phyloP scores from a whole-genome alignment of 208 protist genomes.

The Crithidia bombi region DNA sequence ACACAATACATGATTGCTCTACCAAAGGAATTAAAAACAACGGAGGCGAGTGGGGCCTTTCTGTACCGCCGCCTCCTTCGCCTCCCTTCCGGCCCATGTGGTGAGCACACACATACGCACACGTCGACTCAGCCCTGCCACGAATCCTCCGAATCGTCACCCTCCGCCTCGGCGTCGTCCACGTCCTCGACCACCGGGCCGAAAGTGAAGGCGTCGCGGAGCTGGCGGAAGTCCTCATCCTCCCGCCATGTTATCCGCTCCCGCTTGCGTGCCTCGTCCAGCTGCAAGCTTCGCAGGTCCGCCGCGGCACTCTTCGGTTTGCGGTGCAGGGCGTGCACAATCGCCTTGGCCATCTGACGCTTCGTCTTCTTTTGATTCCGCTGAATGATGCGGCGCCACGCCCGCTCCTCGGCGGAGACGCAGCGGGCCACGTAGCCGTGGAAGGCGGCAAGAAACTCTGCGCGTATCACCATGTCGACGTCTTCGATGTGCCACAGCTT shows the following conservation, averaged over 20 bases:
- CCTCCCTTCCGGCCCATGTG: no score
- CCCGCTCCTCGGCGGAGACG: constrained; percentile 39
- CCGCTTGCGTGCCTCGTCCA: constrained; percentile 44
- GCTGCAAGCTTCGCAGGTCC: constrained; percentile 32
- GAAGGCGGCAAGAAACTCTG: constrained; percentile 39
- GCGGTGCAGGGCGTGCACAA: constrained; percentile 36
- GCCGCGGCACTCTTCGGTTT: constrained; percentile 33
- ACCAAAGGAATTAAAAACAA: background rate
- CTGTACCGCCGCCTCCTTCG: no score
- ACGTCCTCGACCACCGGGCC: constrained; percentile 50
- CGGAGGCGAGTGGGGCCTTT: background rate
- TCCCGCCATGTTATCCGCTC: constrained; percentile 39
- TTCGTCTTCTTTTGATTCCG: constrained; percentile 45
- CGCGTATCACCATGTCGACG: constrained; percentile 42
- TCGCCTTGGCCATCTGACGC: constrained; percentile 37
- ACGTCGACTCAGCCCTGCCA: constrained; percentile 1
- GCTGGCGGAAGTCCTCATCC: constrained; percentile 33
- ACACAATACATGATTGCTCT: background rate
- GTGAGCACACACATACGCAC: background rate
- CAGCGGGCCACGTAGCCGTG: constrained; percentile 36
- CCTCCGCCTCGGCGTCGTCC: constrained; percentile 30
- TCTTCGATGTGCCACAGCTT: constrained; percentile 52
- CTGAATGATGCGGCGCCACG: constrained; percentile 45
- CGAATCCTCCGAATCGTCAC: constrained; percentile 6
- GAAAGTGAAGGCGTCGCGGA: constrained; percentile 45